Base-by-base conservation (phyloP, 2,329 filamentous ascomycete species). In the Apiospora malaysiana region DNA sequence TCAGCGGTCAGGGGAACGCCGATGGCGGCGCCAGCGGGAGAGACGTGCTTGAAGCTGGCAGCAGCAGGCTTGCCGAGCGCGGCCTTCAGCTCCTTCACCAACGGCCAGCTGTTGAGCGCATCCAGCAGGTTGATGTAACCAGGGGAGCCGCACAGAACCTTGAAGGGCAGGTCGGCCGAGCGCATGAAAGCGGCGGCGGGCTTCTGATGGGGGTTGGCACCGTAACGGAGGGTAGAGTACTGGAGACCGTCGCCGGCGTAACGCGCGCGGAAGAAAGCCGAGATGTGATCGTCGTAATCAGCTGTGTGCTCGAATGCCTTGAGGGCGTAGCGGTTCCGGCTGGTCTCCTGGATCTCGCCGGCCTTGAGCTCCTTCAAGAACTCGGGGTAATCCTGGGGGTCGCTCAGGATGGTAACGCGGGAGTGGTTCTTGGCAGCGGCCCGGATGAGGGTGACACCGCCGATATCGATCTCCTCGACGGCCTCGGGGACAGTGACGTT, bases 271-370 rank as follows among this genome's bases (percentile, higher is more conserved):
- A 99, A 99, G 87, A 97, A 99, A 79, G 93, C 93, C 46, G 95
- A 92, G 81, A 99, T 99, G 77, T 96, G 94, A 59, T 90, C 89
- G 81, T 99, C 96, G 83, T 99, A 99, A 82, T 97, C 94, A 75
- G 96, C 94, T 49, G 96, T 99, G 84, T 98, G 96, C 85, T 97
- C 94, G 80, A 99, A 99, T 21, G 96, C 96, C 89, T 99, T 99
- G 78, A 98, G 90, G 37, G 96, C 95, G 80, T 97, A 98, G 71
- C 90, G 86, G 82, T 97, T 94, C 76, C 95, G 92, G 86, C 91
- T 97, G 72, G 90, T 87, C 81, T 97, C 93, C 70, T 92, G 91
- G 78, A 99, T 92, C 81, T 95, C 93, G 73, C 95, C 95, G 75
- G 92, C 87, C 82, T 94, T 92, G 42, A 99, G 90, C 85, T 98